Conservation (phyloP, 2,329 filamentous ascomycete genomes). For the Macrophomina phaseolina region DNA sequence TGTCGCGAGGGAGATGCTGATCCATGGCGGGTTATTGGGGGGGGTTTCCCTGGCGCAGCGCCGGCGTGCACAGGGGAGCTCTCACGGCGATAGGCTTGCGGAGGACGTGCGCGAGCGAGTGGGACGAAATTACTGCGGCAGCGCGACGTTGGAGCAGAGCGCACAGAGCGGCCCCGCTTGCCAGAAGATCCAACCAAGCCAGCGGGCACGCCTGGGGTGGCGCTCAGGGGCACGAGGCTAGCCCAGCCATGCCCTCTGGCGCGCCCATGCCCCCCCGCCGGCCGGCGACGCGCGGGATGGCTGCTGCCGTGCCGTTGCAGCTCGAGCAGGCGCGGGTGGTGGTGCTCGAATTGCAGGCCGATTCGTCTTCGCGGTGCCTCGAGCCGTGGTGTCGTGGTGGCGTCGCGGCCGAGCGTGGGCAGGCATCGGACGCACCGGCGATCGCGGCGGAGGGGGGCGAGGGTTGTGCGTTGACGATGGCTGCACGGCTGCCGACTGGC, state of each 20-base stretch:
- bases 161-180: neutral
- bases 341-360: neutral
- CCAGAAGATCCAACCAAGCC: conserved; percentile 1
- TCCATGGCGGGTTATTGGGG: conserved; percentile 24
- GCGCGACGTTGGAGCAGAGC: conserved; percentile 11
- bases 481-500: neutral
- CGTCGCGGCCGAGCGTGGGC: conserved; percentile 1
- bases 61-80: conserved; percentile 17
- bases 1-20: conserved; percentile 15
- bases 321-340: neutral
- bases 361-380: neutral
- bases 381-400: conserved; percentile 11
- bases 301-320: neutral
- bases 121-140: conserved; percentile 25
- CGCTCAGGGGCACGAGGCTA: conserved; percentile 20
- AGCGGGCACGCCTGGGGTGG: conserved; percentile 4
- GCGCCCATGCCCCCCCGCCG: neutral
- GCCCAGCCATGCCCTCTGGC: neutral
- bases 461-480: neutral
- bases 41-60: conserved; percentile 19
- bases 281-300: neutral
- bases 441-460: conserved; percentile 4
- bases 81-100: conserved; percentile 1
- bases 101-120: conserved; percentile 23
- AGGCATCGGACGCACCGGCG: neutral